phyloP scores from a whole-genome alignment of 148 eudicot species.

The Bassia scoparia region DNA sequence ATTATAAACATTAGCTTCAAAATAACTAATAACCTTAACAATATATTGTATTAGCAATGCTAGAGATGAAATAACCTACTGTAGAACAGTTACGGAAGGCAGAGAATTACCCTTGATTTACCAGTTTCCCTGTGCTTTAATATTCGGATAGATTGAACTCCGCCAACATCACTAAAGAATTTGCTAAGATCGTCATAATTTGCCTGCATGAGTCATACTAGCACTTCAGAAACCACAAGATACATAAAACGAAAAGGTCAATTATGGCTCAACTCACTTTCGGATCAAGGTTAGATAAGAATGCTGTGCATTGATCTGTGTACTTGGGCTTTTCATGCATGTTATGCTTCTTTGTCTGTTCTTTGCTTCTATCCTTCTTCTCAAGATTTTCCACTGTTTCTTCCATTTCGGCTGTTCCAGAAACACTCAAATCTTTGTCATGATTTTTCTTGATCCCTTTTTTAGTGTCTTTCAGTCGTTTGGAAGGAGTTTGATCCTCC shows the following conservation, averaged over 20 bases:
- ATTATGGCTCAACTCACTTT: slow-evolving; percentile 43
- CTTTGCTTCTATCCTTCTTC: slow-evolving; percentile 30
- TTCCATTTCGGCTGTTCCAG: slow-evolving; percentile 33
- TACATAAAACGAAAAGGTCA: slow-evolving; percentile 5
- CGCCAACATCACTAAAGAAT: slow-evolving; percentile 86
- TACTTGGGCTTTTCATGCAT: slow-evolving; percentile 40
- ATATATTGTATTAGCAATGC: not conserved
- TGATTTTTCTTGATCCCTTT: slow-evolving; percentile 30
- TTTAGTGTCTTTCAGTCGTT: slow-evolving; percentile 51
- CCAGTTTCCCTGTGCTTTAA: slow-evolving; percentile 68
- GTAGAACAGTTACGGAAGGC: slow-evolving; percentile 6
- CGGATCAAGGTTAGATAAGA: slow-evolving; percentile 66
- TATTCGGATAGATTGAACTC: slow-evolving; percentile 70
- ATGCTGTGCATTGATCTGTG: slow-evolving; percentile 87
- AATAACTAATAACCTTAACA: not conserved
- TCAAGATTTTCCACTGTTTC: slow-evolving; percentile 28
- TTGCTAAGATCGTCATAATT: slow-evolving; percentile 51
- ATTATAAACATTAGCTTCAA: not conserved
- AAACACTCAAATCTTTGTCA: slow-evolving; percentile 25
- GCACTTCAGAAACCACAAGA: slow-evolving; percentile 15
- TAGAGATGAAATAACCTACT: not conserved
- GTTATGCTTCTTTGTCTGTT: slow-evolving; percentile 30
- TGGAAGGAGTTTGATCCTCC: slow-evolving; percentile 64
- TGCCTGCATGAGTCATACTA: slow-evolving; percentile 48
- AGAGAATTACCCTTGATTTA: slow-evolving; percentile 71